These are phyloP conservation scores for Plasmodiophora brassicae DNA, from an alignment of 208 protist genomes.

Conservation along the genomic window DNA sequence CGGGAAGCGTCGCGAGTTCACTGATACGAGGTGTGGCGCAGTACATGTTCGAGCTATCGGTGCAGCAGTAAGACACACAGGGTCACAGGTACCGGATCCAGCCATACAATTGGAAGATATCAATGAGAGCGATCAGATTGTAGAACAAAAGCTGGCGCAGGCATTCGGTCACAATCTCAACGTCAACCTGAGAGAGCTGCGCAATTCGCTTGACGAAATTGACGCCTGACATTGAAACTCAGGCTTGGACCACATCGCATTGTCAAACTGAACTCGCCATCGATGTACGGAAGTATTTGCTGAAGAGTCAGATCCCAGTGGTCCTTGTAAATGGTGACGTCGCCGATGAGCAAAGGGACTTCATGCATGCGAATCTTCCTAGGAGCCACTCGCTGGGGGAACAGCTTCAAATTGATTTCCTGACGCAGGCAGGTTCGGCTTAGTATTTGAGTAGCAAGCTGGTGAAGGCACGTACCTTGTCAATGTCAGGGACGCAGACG, in stretches of 20 bases:
- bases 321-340: background rate
- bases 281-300: background rate
- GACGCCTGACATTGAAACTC: background rate
- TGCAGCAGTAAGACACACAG: background rate
- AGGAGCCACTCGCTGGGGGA: background rate
- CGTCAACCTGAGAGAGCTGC: background rate
- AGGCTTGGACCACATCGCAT: background rate
- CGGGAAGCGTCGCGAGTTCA: background rate
- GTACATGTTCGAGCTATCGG: background rate
- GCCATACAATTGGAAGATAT: background rate
- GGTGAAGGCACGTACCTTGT: background rate
- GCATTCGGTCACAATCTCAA: background rate
- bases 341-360: background rate
- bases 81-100: background rate
- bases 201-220: background rate
- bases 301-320: background rate
- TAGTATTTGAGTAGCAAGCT: background rate
- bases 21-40: background rate
- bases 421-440: background rate
- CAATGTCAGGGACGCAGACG: background rate
- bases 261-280: background rate
- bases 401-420: background rate
- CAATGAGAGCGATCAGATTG: background rate
- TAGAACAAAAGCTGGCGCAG: background rate
- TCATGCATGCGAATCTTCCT: background rate